These are phyloP conservation scores for Scheffersomyces illinoinensis DNA, from an alignment of 1,139 yeast genomes.

Conservation along the genomic window DNA sequence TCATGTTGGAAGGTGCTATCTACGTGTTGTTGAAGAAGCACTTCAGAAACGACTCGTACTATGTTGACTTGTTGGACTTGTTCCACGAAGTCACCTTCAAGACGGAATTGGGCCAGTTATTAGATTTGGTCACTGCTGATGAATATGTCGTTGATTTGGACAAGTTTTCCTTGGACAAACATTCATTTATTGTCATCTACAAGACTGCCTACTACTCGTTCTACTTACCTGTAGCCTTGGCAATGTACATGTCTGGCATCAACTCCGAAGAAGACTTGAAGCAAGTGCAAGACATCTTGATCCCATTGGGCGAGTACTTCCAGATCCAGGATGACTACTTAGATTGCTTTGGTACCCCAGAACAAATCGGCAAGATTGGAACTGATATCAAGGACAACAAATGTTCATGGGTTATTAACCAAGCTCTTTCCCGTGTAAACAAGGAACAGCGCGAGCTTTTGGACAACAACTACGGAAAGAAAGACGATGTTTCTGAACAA, in stretches of 20 bases:
- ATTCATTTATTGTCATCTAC: slow-evolving; percentile 91
- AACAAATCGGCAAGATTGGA: slow-evolving; percentile 96
- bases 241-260: slow-evolving; percentile 91
- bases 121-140: slow-evolving; percentile 96
- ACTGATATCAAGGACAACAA: slow-evolving; percentile 98
- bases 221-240: slow-evolving; percentile 95
- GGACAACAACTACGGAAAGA: slow-evolving; percentile 88
- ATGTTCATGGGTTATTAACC: slow-evolving; percentile 97
- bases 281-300: slow-evolving; percentile 84
- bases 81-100: slow-evolving; percentile 96
- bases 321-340: slow-evolving; percentile 98
- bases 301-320: slow-evolving; percentile 97
- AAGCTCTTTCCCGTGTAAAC: slow-evolving; percentile 77
- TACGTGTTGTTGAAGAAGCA: slow-evolving; percentile 86
- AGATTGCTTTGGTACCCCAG: slow-evolving; percentile 97
- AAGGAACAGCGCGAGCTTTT: slow-evolving; percentile 80
- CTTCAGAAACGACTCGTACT: slow-evolving; percentile 79
- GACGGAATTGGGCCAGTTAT: slow-evolving; percentile 94
- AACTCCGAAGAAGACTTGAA: slow-evolving; percentile 69
- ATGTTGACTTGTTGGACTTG: slow-evolving; percentile 86
- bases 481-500: slow-evolving; percentile 69
- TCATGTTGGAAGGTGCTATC: slow-evolving; percentile 95
- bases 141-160: slow-evolving; percentile 88
- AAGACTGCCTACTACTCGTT: slow-evolving; percentile 98
- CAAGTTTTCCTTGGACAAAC: slow-evolving; percentile 85